Conservation (phyloP, 2,329 filamentous ascomycete species). For the Ceratocystiopsis brevicomis region DNA sequence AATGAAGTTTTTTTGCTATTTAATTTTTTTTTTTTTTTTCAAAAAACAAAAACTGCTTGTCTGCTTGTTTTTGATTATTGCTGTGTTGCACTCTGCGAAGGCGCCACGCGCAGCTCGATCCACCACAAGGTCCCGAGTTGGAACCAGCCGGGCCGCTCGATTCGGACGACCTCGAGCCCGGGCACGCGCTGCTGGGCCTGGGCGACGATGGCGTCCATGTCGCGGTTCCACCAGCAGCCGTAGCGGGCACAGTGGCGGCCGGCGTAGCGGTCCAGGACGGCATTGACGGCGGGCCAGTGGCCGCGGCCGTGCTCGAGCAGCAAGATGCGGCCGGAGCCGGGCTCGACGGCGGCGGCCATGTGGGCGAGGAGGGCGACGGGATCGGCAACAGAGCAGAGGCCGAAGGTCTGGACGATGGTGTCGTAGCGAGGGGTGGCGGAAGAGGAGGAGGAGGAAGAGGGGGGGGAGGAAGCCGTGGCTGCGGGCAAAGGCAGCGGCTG, state of each 20-base stretch:
- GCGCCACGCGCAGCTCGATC: conserved; percentile 32
- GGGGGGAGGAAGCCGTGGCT: not conserved
- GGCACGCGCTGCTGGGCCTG: conserved; percentile 28
- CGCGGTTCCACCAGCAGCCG: conserved; percentile 52
- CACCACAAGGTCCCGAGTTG: conserved; percentile 40
- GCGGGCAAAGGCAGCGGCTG: conserved; percentile 19
- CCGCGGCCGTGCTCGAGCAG: conserved; percentile 45
- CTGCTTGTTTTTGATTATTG: not conserved
- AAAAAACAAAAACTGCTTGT: too few species aligned
- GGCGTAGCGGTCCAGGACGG: conserved; percentile 35
- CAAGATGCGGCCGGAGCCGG: conserved; percentile 38
- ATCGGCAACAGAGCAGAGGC: conserved; percentile 41
- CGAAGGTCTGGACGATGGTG: conserved; percentile 45
- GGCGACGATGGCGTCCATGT: conserved; percentile 35
- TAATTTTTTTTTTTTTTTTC: not conserved
- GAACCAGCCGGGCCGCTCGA: conserved; percentile 30
- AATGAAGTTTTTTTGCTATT: not conserved
- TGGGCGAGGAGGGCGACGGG: conserved; percentile 33
- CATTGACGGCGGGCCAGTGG: conserved; percentile 34
- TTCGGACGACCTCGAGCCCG: conserved; percentile 35
- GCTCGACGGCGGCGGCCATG: conserved; percentile 31
- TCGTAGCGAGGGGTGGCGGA: conserved; percentile 28
- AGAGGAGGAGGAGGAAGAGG: not conserved
- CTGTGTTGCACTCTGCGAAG: not conserved
- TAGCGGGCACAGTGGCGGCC: conserved; percentile 36